phyloP scores from a whole-genome alignment of 1,284 basidiomycete genomes.

The Cystobasidium slooffiae region DNA sequence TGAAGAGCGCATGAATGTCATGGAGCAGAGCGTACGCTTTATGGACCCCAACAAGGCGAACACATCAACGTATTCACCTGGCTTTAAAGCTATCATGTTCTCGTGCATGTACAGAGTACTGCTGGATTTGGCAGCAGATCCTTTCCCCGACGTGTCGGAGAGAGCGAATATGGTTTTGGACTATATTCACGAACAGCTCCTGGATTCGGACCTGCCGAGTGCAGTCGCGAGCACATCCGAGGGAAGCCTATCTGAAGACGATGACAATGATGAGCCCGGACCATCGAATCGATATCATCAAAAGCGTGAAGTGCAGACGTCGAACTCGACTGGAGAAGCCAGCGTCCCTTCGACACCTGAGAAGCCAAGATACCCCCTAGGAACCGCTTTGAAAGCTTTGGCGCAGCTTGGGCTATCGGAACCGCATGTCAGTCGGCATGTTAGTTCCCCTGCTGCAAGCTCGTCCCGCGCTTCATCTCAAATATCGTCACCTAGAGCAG shows the following conservation, averaged over 20 bases:
- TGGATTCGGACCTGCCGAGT: slow-evolving; percentile 65
- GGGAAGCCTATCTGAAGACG: slow-evolving; percentile 8
- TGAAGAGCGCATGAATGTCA: slow-evolving; percentile 48
- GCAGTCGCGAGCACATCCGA: slow-evolving; percentile 26
- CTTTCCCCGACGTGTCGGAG: slow-evolving; percentile 87
- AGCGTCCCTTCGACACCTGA: neutral
- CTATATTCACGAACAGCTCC: slow-evolving; percentile 89
- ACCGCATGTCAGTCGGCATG: slow-evolving; percentile 10
- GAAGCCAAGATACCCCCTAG: slow-evolving; percentile 80
- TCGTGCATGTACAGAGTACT: slow-evolving; percentile 82
- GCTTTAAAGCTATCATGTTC: slow-evolving; percentile 52
- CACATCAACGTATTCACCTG: slow-evolving; percentile 48
- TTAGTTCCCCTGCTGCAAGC: neutral
- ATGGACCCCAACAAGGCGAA: slow-evolving; percentile 49
- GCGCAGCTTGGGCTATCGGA: slow-evolving; percentile 59
- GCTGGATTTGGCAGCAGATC: slow-evolving; percentile 88
- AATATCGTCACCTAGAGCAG: slow-evolving; percentile 11
- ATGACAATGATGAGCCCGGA: slow-evolving; percentile 14
- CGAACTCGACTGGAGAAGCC: slow-evolving; percentile 1
- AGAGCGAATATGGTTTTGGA: slow-evolving; percentile 90
- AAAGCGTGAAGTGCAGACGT: slow-evolving; percentile 2
- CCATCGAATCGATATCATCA: neutral
- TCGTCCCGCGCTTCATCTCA: slow-evolving; percentile 9
- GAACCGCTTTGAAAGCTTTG: slow-evolving; percentile 76
- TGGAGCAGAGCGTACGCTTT: slow-evolving; percentile 49